phyloP scores from a whole-genome alignment of 495 filamentous ascomycete species.

The Aspergillus kassunensis region DNA sequence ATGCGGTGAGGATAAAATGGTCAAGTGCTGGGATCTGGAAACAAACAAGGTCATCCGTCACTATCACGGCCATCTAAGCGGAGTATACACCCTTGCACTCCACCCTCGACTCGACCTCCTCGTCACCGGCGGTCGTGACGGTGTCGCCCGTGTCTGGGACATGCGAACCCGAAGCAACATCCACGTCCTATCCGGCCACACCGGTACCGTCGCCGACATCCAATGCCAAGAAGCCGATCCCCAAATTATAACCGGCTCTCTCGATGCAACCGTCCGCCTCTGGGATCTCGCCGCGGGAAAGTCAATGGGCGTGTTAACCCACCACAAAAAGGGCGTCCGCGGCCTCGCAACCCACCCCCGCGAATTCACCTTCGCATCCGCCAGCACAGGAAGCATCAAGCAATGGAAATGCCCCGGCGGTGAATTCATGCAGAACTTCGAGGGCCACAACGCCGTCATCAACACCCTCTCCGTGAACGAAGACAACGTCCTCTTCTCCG shows the following conservation, averaged over 20 bases:
- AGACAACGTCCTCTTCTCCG: conserved; percentile 91
- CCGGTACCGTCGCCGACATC: conserved; percentile 79
- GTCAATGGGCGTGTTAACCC: conserved; percentile 91
- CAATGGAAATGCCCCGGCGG: conserved; percentile 99
- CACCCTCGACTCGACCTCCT: conserved; percentile 94
- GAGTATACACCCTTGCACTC: conserved; percentile 86
- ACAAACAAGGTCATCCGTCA: conserved; percentile 98
- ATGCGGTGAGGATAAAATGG: conserved; percentile 99
- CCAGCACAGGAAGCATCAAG: conserved; percentile 90
- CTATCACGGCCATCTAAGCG: conserved; percentile 95
- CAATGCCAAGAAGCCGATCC: conserved; percentile 96
- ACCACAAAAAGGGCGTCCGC: conserved; percentile 97
- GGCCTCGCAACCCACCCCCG: conserved; percentile 80
- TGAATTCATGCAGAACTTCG: conserved; percentile 99
- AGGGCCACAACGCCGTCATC: conserved; percentile 93
- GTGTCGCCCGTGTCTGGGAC: conserved; percentile 94
- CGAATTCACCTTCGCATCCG: conserved; percentile 95
- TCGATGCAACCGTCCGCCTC: conserved; percentile 87
- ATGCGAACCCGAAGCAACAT: conserved; percentile 96
- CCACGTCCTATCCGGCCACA: conserved; percentile 89
- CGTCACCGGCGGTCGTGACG: conserved; percentile 92
- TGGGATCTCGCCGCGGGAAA: conserved; percentile 98
- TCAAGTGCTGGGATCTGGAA: conserved; percentile 99
- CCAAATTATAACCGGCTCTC: conserved; percentile 85
- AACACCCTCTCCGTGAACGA: conserved; percentile 93